Conservation (phyloP, 2,329 filamentous ascomycete species). For the Drechmeria coniospora region DNA sequence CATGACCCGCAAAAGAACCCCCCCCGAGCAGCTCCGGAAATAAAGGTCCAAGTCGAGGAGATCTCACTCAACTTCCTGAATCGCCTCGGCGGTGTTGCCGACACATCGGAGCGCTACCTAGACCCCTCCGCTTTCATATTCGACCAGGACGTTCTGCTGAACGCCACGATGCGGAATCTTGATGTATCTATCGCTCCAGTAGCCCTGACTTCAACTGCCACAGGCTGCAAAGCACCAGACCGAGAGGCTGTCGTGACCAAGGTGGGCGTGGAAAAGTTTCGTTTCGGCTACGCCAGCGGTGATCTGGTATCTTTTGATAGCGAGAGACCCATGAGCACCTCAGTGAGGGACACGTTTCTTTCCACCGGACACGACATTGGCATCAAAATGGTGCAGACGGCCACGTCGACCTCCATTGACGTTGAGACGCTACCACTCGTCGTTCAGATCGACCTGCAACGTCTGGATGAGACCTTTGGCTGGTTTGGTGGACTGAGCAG, state of each 20-base stretch:
- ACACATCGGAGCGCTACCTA: conserved; percentile 30
- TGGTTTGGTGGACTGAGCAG: conserved; percentile 88
- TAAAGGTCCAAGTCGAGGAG: conserved; percentile 31
- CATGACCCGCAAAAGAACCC: conserved; percentile 5
- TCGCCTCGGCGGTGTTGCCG: conserved; percentile 34
- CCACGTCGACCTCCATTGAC: conserved; percentile 36
- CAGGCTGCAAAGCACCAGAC: conserved; percentile 9
- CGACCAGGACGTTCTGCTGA: conserved; percentile 36
- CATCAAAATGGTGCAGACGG: conserved; percentile 31
- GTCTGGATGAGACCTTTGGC: conserved; percentile 70
- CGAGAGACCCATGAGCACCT: conserved; percentile 40
- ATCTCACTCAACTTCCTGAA: conserved; percentile 42
- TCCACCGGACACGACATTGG: conserved; percentile 42
- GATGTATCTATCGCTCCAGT: conserved; percentile 12
- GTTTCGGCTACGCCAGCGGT: conserved; percentile 45
- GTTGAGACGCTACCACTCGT: conserved; percentile 64
- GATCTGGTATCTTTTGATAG: conserved; percentile 50
- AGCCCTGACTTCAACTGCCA: conserved; percentile 5
- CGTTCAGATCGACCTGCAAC: conserved; percentile 61
- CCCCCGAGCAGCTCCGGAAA: conserved; percentile 14
- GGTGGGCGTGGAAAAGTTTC: conserved; percentile 39
- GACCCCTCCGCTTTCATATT: conserved; percentile 24
- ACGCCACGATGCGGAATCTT: conserved; percentile 30
- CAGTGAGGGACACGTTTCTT: conserved; percentile 42
- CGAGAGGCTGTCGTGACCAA: conserved; percentile 16